Evolutionary conservation across 208 protist species (phyloP), one percentile per base, ranked within the genome.

Genomic region (Endotrypanum monterogeii): DNA sequence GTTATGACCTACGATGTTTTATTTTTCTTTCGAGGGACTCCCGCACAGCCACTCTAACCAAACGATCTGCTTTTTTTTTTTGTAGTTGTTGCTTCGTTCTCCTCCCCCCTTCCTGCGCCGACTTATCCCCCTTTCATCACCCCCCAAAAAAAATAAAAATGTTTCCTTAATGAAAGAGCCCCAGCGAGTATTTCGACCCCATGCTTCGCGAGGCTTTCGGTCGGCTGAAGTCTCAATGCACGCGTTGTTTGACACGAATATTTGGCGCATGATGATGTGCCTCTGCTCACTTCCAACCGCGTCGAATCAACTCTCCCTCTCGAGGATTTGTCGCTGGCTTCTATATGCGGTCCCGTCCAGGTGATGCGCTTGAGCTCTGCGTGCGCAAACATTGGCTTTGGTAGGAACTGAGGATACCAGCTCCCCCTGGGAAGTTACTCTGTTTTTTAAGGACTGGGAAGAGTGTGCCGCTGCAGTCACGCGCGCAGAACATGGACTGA

Each of bases 51-150:
- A n/a, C n/a, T n/a, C n/a, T n/a, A n/a, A n/a, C n/a, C n/a, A n/a
- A n/a, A n/a, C n/a, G n/a, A n/a, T n/a, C n/a, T n/a, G 16, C 54
- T 8, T 23, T n/a, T 5, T 11, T 16, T 39, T 41, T n/a, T 62
- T 62, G 57, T 39, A 2, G n/a, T 30, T 8, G n/a, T 9, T 62
- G 57, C 32, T 70, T 62, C 30, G n/a, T 20, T 68, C 62, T 82
- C 54, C 30, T 9, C 67, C 8, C 48, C 52, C 63, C 65, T 44
- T 41, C 23, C 32, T n/a, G 30, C 30, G 30, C 5, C 57, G 3
- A 12, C 72, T 37, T 71, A n/a, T n/a, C n/a, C n/a, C n/a, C n/a
- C n/a, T n/a, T n/a, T n/a, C n/a, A n/a, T n/a, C n/a, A n/a, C n/a
- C n/a, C n/a, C n/a, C n/a, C n/a, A n/a, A n/a, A n/a, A n/a, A n/a